Base-by-base conservation (phyloP, 2,329 filamentous ascomycete species). In the Microsporum ferrugineum region DNA sequence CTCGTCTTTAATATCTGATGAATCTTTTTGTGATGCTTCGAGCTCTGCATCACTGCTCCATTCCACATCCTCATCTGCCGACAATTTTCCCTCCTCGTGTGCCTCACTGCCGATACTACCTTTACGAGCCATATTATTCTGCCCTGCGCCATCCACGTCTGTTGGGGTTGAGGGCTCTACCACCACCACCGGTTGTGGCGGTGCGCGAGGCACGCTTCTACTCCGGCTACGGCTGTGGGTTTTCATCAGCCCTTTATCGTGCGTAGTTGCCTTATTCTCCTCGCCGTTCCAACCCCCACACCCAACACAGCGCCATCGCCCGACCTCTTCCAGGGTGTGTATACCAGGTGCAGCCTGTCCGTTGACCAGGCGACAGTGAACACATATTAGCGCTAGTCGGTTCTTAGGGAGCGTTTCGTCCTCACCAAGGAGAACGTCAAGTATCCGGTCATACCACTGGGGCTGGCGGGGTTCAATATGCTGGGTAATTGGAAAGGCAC, bases 341-440 rank as follows among this genome's bases (percentile, higher is more conserved):
- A 88, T 86, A 0, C 94, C 94, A 0, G 94, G 92, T 1, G 94
- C 91, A 2, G 94, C 94, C 71, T 96, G 94, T 0, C 95, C 94
- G 71, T 99, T 99, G 56, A 99, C 91, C 1, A 96, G 82, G 34
- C 89, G 82, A 72, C 94, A 99, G 43, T 82, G 79, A 36, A 79
- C 74, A 75, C 94, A 99, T 60, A 99, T 89, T 65, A 99, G 79
- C 5, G 86, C 92, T 62, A 96, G 84, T 17, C 94, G 85, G 73
- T 97, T 97, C 77, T 91, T 95, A 1, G 92, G 84, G 10, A 88
- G 85, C 3, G 89, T 95, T 75, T 99, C 94, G 69, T 99, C 94
- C 70, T 99, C 94, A 57, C 94, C 94, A 0, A 99, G 82, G 31
- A 99, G 83, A 0, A 95, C 84, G 69, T 99, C 94, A 61, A 99